phyloP scores from a whole-genome alignment of 2,329 filamentous ascomycete genomes.

The Pezicula neosporulosa region DNA sequence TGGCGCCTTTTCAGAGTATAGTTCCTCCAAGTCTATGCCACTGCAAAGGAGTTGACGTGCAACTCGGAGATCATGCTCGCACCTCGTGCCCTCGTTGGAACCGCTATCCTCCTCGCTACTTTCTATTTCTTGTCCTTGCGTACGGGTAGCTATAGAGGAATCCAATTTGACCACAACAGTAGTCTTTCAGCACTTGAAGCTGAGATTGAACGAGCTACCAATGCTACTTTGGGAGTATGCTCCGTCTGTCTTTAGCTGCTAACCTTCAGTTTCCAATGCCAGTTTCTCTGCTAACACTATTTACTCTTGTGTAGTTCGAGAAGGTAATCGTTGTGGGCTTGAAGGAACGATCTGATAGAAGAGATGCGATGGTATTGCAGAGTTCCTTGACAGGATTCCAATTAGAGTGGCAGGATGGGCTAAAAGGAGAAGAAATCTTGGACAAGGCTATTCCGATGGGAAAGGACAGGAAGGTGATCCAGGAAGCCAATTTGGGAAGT shows the following conservation, averaged over 20 bases:
- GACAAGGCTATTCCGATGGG: slow-evolving; percentile 37
- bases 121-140: too few relatives aligned
- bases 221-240: background rate
- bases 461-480: slow-evolving; percentile 11
- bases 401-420: slow-evolving; percentile 40
- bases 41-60: too few relatives aligned
- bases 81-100: too few relatives aligned
- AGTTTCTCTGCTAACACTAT: background rate
- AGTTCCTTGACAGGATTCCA: slow-evolving; percentile 38
- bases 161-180: too few relatives aligned
- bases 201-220: background rate
- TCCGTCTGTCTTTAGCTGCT: too few relatives aligned
- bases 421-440: slow-evolving; percentile 33
- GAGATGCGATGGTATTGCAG: slow-evolving; percentile 41
- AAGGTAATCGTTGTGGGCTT: slow-evolving; percentile 44
- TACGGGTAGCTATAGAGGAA: too few relatives aligned
- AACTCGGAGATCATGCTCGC: too few relatives aligned
- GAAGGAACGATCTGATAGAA: slow-evolving; percentile 42
- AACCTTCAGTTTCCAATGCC: too few relatives aligned
- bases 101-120: too few relatives aligned
- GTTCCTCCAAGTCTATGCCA: too few relatives aligned
- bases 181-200: too few relatives aligned
- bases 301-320: slow-evolving; percentile 28
- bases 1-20: too few relatives aligned
- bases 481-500: slow-evolving; percentile 33